Evolutionary conservation across 2,329 filamentous ascomycete species (phyloP).

Genomic region (Sporothrix sp.): DNA sequence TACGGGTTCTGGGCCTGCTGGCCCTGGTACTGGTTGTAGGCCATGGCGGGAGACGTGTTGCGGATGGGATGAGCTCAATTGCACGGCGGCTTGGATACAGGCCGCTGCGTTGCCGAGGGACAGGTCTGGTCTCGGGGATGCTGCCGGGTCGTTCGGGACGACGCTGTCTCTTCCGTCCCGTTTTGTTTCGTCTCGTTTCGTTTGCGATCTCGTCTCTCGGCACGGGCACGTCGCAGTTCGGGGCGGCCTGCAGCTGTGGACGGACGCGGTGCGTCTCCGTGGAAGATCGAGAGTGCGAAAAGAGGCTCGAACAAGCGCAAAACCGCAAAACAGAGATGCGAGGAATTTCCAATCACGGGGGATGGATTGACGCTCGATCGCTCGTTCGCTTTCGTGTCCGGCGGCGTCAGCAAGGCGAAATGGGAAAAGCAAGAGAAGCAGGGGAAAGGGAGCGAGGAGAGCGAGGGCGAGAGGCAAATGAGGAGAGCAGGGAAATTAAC

Average conservation of each 20-base stretch:
- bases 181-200: not conserved
- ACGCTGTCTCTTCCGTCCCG: too few relatives aligned
- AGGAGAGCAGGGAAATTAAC: slow-evolving; percentile 11
- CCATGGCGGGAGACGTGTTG: slow-evolving; percentile 35
- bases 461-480: not conserved
- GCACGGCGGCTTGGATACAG: not conserved
- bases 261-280: not conserved
- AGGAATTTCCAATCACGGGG: not conserved
- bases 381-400: slow-evolving; percentile 5
- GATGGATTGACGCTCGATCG: not conserved
- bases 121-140: not conserved
- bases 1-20: slow-evolving; percentile 13
- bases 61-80: not conserved
- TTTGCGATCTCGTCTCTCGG: too few relatives aligned
- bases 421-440: not conserved
- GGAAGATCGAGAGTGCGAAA: not conserved
- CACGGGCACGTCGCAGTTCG: not conserved
- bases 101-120: not conserved
- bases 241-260: too few relatives aligned
- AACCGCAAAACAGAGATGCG: not conserved
- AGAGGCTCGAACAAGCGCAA: not conserved
- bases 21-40: slow-evolving; percentile 46
- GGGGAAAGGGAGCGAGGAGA: not conserved
- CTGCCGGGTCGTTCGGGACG: too few relatives aligned
- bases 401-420: not conserved